Conservation (phyloP, 2,329 filamentous ascomycete genomes). For the Phaeosphaeria sp. region DNA sequence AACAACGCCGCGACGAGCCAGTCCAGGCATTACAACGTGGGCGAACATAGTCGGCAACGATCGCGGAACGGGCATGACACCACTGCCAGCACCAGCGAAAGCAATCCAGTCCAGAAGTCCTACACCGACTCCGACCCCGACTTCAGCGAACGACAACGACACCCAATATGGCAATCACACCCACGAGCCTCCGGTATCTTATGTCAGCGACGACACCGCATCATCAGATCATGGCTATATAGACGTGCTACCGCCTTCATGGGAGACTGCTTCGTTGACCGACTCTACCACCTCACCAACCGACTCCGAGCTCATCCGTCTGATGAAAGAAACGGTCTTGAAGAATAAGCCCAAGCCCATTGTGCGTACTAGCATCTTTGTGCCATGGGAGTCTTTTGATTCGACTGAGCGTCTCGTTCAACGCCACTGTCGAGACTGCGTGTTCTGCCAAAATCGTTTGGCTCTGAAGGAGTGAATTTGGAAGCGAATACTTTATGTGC, state of each 20-base stretch:
- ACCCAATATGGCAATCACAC: too few species aligned
- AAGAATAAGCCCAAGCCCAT: neutral
- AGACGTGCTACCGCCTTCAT: neutral
- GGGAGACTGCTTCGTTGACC: neutral
- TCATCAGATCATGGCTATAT: neutral
- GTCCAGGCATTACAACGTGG: slow-evolving; percentile 8
- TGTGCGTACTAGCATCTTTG: neutral
- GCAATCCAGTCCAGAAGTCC: neutral
- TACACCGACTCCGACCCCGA: too few species aligned
- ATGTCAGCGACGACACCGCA: neutral
- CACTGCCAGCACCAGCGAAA: neutral
- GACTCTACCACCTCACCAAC: neutral
- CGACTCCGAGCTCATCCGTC: neutral
- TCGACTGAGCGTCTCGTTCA: slow-evolving; percentile 10
- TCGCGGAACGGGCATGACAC: neutral
- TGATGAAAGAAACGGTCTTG: too few species aligned
- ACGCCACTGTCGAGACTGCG: slow-evolving; percentile 13
- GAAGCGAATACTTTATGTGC: neutral
- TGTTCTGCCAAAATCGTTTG: slow-evolving; percentile 15
- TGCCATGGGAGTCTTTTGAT: slow-evolving; percentile 5
- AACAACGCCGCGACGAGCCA: neutral
- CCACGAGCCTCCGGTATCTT: too few species aligned
- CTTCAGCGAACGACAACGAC: too few species aligned
- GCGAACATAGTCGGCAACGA: slow-evolving; percentile 8
- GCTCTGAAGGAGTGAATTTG: neutral